These are phyloP conservation scores for Candida railenensis DNA, from an alignment of 805 yeast species.

Conservation along the genomic window DNA sequence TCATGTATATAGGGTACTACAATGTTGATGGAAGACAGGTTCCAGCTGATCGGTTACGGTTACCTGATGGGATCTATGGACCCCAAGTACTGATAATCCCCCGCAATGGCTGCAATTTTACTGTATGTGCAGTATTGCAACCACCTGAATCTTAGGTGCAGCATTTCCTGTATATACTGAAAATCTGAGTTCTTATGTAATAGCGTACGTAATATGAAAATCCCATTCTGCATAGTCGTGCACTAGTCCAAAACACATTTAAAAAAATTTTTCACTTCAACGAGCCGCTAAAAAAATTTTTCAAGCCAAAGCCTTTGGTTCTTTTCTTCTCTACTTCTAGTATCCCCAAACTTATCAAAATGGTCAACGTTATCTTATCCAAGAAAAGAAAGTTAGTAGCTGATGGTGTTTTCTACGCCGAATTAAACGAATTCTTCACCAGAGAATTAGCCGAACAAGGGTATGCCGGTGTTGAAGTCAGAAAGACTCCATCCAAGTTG, in stretches of 20 bases:
- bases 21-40: no score
- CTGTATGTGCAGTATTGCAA: no score
- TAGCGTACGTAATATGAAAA: no score
- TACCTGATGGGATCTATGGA: no score
- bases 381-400: slow-evolving; percentile 99
- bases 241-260: neutral
- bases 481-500: slow-evolving; percentile 96
- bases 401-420: slow-evolving; percentile 99
- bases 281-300: neutral
- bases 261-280: slow-evolving; percentile 6
- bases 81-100: no score
- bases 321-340: slow-evolving; percentile 3
- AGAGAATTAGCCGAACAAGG: slow-evolving; percentile 99
- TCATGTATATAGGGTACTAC: no score
- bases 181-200: no score
- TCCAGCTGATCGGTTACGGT: no score
- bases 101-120: no score
- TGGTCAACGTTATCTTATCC: slow-evolving; percentile 61
- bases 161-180: neutral
- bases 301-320: neutral
- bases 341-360: slow-evolving; percentile 11
- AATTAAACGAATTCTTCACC: slow-evolving; percentile 99
- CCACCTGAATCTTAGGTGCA: neutral
- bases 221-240: slow-evolving; percentile 1
- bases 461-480: slow-evolving; percentile 99